Percentiles rank a stretch among this genome's conserved stretches.
Evolutionary conservation across 371 early-diverging fungal species (phyloP).

Genomic region (Synchytrium microbalum): DNA sequence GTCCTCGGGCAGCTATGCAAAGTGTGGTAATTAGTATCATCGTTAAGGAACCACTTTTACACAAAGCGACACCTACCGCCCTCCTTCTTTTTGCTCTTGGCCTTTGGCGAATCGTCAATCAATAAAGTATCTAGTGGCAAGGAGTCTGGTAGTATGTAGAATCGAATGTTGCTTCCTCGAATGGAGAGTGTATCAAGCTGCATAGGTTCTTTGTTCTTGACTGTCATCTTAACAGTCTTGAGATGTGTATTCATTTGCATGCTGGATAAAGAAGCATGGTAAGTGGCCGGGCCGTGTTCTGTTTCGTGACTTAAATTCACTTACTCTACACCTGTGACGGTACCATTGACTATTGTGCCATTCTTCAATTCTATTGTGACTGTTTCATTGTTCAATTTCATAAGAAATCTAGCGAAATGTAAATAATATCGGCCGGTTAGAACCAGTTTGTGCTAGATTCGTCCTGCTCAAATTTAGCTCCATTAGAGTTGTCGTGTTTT

Average conservation of each 20-base stretch:
- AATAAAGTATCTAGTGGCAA: constrained; percentile 91
- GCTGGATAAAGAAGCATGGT: constrained; percentile 1
- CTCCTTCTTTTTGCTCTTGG: constrained; percentile 78
- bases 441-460: constrained; percentile 5
- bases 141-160: constrained; percentile 90
- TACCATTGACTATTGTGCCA: constrained; percentile 90
- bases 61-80: constrained; percentile 32
- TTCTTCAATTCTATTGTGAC: constrained; percentile 95
- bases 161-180: constrained; percentile 92
- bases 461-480: constrained; percentile 2
- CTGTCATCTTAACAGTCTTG: constrained; percentile 96
- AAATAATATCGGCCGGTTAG: constrained; percentile 5
- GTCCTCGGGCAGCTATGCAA: background rate
- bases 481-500: background rate
- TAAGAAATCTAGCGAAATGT: constrained; percentile 68
- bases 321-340: constrained; percentile 86
- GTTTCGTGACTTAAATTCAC: background rate
- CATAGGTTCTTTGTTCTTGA: constrained; percentile 84
- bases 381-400: constrained; percentile 90
- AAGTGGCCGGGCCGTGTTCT: background rate
- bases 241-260: constrained; percentile 99
- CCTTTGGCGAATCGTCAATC: constrained; percentile 91
- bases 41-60: constrained; percentile 7
- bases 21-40: constrained; percentile 7
- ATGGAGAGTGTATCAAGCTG: constrained; percentile 84